phyloP scores from a whole-genome alignment of 2,329 filamentous ascomycete species.

The Trichoderma sp. region DNA sequence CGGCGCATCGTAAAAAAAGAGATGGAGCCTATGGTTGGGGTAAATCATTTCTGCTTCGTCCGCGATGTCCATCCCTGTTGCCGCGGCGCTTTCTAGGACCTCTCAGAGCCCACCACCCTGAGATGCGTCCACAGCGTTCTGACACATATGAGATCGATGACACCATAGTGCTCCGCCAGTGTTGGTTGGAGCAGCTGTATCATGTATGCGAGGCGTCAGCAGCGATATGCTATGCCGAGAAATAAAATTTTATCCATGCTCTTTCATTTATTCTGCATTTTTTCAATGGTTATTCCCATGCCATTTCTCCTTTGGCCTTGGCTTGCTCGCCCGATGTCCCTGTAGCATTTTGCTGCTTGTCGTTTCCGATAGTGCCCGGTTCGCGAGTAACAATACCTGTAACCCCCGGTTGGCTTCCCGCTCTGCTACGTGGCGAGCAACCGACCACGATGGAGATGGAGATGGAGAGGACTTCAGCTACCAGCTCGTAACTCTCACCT shows the following conservation, averaged over 20 bases:
- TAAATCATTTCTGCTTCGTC: background rate
- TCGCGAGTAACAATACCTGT: constrained; percentile 1
- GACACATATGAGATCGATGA: constrained; percentile 21
- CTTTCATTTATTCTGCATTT: background rate
- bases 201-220: constrained; percentile 17
- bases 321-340: background rate
- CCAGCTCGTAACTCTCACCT: background rate
- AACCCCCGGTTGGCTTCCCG: constrained; percentile 6
- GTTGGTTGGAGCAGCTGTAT: background rate
- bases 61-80: constrained; percentile 3
- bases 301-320: background rate
- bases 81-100: background rate
- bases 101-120: background rate
- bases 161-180: constrained; percentile 17
- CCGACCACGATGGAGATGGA: constrained; percentile 12
- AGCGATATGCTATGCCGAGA: constrained; percentile 12
- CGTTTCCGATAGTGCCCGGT: constrained; percentile 15
- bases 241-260: background rate
- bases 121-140: constrained; percentile 18
- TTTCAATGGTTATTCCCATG: background rate
- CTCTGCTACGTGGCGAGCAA: constrained; percentile 20
- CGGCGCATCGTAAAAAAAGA: background rate
- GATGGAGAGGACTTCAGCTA: background rate
- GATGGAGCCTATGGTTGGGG: constrained; percentile 9
- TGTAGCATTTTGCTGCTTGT: background rate